Conservation (phyloP, 441 rosid species). For the Eruca vesicaria region DNA sequence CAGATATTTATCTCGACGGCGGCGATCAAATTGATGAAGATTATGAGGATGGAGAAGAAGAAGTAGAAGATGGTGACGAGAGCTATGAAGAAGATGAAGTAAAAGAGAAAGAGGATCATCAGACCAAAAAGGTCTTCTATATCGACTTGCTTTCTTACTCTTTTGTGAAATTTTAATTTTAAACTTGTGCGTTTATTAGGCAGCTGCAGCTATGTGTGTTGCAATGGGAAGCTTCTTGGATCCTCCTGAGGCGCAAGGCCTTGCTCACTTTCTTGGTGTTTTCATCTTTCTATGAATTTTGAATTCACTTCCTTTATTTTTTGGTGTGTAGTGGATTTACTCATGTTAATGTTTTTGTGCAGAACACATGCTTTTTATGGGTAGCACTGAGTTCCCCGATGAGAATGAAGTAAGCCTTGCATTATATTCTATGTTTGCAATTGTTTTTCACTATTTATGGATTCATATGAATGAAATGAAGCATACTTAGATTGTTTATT, state of each 20-base stretch:
- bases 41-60: constrained; percentile 35
- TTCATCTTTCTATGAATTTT: constrained; percentile 7
- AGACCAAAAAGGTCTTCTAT: constrained; percentile 73
- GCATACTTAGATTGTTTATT: no score
- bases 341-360: constrained; percentile 21
- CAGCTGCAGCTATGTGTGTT: constrained; percentile 99
- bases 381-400: constrained; percentile 87
- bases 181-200: constrained; percentile 44
- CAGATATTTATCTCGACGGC: constrained; percentile 69
- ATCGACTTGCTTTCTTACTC: not conserved
- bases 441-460: not conserved
- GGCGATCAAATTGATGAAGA: constrained; percentile 28
- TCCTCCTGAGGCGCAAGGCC: constrained; percentile 91
- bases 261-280: constrained; percentile 93
- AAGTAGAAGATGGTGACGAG: constrained; percentile 36
- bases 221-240: constrained; percentile 96
- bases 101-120: constrained; percentile 41
- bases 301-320: not conserved
- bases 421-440: constrained; percentile 10
- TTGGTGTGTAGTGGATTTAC: not conserved
- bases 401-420: constrained; percentile 84
- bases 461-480: not conserved
- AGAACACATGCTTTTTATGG: constrained; percentile 99
- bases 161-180: not conserved
- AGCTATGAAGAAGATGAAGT: constrained; percentile 41